Evolutionary conservation across 2,329 filamentous ascomycete genomes (phyloP).

Genomic region (Fusarium incarnatum): DNA sequence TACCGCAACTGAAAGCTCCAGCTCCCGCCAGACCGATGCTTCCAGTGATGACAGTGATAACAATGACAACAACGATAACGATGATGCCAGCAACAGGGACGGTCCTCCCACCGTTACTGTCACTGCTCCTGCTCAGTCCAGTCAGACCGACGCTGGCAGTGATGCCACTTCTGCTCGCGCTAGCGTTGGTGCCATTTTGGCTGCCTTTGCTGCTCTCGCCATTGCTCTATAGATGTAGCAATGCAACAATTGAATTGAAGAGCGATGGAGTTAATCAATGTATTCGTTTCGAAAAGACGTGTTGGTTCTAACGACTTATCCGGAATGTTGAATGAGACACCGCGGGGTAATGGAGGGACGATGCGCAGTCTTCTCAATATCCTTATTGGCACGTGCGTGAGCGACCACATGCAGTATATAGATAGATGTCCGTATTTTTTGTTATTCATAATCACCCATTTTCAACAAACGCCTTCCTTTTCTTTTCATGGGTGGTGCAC

Average conservation of each 20-base stretch:
- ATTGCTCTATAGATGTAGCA: conserved; percentile 40
- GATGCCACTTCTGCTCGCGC: conserved; percentile 36
- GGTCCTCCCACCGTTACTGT: conserved; percentile 43
- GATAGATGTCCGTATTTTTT: conserved; percentile 40
- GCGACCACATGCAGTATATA: conserved; percentile 37
- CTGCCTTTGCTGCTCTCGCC: conserved; percentile 39
- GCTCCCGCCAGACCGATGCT: conserved; percentile 10
- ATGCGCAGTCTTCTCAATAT: conserved; percentile 14
- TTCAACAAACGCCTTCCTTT: conserved; percentile 19
- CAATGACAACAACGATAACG: conserved; percentile 12
- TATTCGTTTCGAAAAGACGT: conserved; percentile 11
- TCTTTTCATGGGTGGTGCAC: not conserved
- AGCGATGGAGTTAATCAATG: conserved; percentile 11
- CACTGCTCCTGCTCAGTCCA: conserved; percentile 1
- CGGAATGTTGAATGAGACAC: conserved; percentile 41
- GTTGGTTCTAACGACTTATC: conserved; percentile 37
- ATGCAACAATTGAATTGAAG: not conserved
- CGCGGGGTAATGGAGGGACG: conserved; percentile 21
- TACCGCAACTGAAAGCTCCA: conserved; percentile 17
- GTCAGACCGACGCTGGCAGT: conserved; percentile 26
- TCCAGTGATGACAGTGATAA: not conserved
- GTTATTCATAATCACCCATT: conserved; percentile 20
- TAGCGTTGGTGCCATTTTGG: conserved; percentile 40
- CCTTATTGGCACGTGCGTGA: conserved; percentile 25
- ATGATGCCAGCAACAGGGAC: not conserved